Evolutionary conservation across 768 basidiomycete species (phyloP), one percentile per base, ranked within the genome.

Genomic region (Royoungia palumana): DNA sequence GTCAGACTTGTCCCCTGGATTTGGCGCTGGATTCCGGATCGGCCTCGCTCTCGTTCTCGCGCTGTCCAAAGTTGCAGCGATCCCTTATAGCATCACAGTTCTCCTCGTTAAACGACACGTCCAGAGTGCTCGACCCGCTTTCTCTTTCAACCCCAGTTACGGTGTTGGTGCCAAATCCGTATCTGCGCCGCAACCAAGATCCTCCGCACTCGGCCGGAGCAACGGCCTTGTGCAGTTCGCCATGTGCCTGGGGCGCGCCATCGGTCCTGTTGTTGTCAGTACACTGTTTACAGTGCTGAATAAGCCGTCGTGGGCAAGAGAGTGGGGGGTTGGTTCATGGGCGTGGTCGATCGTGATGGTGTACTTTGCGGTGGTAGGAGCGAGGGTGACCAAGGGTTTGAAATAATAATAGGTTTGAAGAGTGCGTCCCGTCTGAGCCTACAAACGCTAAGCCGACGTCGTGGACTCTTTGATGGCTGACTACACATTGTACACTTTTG

Each of bases 221-320:
- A 84, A 83, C 49, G 83, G 82, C 13, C 71, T 85, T 13, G 75
- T 80, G 13, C 79, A 83, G 51, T 69, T 78, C 32, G 68, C 73
- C 6, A 80, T 80, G 76, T 80, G 80, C 50, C 51, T 75, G 28
- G 72, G 78, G 11, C 72, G 82, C 10, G 74, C 77, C 2, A 57
- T 81, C 35, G 74, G 73, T 41, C 81, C 83, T 11, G 75, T 79
- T 16, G 38, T 44, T 3, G 42, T 49, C 22, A 57, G 77, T 28
- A 9, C 27, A n/a, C 35, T 59, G 6, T 59, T 60, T 19, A 56
- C 58, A 0, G 27, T 14, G 0, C 11, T 53, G 19, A 60, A 53
- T 13, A 54, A 46, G 38, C 20, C 37, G 7, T n/a, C 14, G 13
- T 60, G 47, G 58, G 48, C 34, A 10, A 56, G 35, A 6, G 28